These are phyloP conservation scores for Kwoniella pini DNA, from an alignment of 768 basidiomycete species.

Conservation along the genomic window DNA sequence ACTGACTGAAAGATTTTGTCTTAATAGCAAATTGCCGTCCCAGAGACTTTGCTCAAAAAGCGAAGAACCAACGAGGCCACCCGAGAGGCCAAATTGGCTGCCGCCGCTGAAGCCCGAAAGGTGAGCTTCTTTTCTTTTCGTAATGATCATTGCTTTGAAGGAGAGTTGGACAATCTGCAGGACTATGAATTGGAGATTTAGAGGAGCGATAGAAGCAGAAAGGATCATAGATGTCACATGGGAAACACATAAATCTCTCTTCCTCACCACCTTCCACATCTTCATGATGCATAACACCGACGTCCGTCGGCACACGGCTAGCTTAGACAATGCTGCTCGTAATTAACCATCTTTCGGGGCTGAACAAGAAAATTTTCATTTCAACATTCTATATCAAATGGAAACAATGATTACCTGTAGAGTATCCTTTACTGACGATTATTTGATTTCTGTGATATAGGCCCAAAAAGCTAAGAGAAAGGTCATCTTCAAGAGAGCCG, in stretches of 20 bases:
- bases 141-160: too few species aligned
- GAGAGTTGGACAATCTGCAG: too few species aligned
- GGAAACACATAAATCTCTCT: neutral
- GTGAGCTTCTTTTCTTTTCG: constrained; percentile 58
- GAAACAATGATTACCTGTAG: neutral
- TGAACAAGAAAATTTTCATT: constrained; percentile 57
- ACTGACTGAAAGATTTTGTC: constrained; percentile 1
- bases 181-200: too few species aligned
- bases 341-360: constrained; percentile 96
- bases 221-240: too few species aligned
- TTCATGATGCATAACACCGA: constrained; percentile 78
- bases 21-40: constrained; percentile 73
- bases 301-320: constrained; percentile 67
- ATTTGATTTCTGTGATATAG: constrained; percentile 56
- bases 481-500: constrained; percentile 99
- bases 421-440: constrained; percentile 13
- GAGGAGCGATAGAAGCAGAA: too few species aligned
- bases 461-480: constrained; percentile 87
- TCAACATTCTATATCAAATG: neutral
- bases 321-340: constrained; percentile 70
- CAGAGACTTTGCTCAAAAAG: constrained; percentile 99
- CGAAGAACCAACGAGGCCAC: constrained; percentile 97
- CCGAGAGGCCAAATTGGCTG: constrained; percentile 85
- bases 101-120: constrained; percentile 82
- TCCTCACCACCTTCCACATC: neutral